Conservation (phyloP, 2,329 filamentous ascomycete genomes). For the Aspergillus luchuensis region DNA sequence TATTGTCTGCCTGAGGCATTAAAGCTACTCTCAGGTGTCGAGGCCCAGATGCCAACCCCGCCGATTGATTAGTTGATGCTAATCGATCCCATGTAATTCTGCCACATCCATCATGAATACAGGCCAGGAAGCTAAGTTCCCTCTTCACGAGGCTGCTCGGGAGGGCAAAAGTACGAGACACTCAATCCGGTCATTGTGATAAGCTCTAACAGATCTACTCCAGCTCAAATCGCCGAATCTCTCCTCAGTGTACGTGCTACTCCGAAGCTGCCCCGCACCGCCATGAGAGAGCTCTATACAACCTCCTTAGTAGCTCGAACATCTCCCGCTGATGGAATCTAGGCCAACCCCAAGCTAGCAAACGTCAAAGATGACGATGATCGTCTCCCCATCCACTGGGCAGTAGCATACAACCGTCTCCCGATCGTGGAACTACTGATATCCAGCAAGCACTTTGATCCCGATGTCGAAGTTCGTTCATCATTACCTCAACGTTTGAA, state of each 20-base stretch:
- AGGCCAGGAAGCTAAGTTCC: constrained; percentile 64
- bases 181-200: neutral
- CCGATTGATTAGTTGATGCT: constrained; percentile 5
- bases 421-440: constrained; percentile 74
- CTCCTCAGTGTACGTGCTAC: constrained; percentile 62
- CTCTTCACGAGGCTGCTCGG: constrained; percentile 82
- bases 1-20: constrained; percentile 15
- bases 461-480: constrained; percentile 73
- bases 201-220: constrained; percentile 25
- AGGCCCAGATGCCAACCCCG: neutral
- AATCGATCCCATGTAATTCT: neutral
- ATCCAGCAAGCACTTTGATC: constrained; percentile 73
- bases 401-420: constrained; percentile 76
- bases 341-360: constrained; percentile 80
- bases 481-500: neutral
- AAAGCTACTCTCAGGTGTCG: constrained; percentile 4
- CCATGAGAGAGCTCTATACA: neutral
- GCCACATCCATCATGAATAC: constrained; percentile 38
- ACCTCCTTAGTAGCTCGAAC: neutral
- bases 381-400: constrained; percentile 92
- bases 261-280: constrained; percentile 30
- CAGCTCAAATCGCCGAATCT: constrained; percentile 72
- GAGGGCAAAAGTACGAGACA: constrained; percentile 72
- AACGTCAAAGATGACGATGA: constrained; percentile 78
- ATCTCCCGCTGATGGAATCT: neutral